phyloP scores from a whole-genome alignment of 2,329 filamentous ascomycete genomes.

The Furcasterigmium sp. region DNA sequence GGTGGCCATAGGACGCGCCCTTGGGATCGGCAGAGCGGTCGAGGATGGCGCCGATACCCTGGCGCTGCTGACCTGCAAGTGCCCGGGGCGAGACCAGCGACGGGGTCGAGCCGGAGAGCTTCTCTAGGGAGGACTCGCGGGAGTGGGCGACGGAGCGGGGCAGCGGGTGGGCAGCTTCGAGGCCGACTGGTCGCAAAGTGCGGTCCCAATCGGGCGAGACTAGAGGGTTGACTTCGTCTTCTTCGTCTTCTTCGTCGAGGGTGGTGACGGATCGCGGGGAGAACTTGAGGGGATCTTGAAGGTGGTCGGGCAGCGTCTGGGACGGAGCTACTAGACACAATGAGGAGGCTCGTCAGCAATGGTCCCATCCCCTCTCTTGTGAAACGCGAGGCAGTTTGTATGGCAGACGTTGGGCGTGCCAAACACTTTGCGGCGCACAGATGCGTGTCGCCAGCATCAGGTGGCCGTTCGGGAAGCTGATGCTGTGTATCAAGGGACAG shows the following conservation, averaged over 20 bases:
- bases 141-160: slow-evolving; percentile 44
- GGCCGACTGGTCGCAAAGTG: slow-evolving; percentile 41
- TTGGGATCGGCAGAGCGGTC: slow-evolving; percentile 54
- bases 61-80: slow-evolving; percentile 34
- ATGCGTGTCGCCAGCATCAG: slow-evolving; percentile 6
- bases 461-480: slow-evolving; percentile 2
- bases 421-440: slow-evolving; percentile 14
- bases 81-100: slow-evolving; percentile 30
- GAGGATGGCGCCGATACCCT: slow-evolving; percentile 33
- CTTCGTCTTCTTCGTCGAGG: slow-evolving; percentile 48
- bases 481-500: not conserved
- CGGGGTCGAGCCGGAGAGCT: slow-evolving; percentile 30
- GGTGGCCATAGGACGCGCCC: slow-evolving; percentile 67
- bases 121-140: slow-evolving; percentile 54
- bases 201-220: slow-evolving; percentile 35
- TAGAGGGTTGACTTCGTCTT: slow-evolving; percentile 29
- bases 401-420: slow-evolving; percentile 9
- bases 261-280: slow-evolving; percentile 43
- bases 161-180: slow-evolving; percentile 24
- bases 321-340: slow-evolving; percentile 44
- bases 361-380: slow-evolving; percentile 19
- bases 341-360: slow-evolving; percentile 11
- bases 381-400: slow-evolving; percentile 17
- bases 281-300: slow-evolving; percentile 47
- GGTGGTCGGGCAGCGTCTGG: slow-evolving; percentile 53